These are phyloP conservation scores for Chenopodium quinoa DNA, from an alignment of 148 eudicot species.

Conservation along the genomic window DNA sequence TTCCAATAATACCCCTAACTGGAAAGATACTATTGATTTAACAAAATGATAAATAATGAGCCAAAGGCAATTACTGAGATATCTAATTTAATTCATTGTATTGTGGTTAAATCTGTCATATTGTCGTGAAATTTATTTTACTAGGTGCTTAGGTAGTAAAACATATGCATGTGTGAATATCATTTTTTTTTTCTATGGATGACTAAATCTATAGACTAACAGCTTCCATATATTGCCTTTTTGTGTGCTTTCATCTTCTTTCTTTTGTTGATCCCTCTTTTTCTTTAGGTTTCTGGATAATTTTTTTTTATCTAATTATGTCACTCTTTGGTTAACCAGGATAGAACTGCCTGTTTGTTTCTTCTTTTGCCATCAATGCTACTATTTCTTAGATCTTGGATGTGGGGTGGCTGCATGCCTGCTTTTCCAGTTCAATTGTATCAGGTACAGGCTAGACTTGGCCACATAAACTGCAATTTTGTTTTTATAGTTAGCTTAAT, in stretches of 20 bases:
- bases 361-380: slow-evolving; percentile 77
- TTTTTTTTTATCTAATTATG: background rate
- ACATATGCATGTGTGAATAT: background rate
- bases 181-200: background rate
- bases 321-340: slow-evolving; percentile 49
- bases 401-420: slow-evolving; percentile 92
- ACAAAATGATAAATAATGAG: no score
- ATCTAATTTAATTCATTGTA: background rate
- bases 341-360: slow-evolving; percentile 80
- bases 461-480: background rate
- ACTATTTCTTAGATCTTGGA: slow-evolving; percentile 56
- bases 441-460: slow-evolving; percentile 48
- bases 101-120: background rate
- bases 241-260: background rate
- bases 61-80: background rate
- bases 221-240: background rate
- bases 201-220: background rate
- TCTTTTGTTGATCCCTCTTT: background rate
- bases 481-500: slow-evolving; percentile 5
- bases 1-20: background rate
- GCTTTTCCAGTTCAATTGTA: slow-evolving; percentile 95
- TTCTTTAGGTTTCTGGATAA: background rate
- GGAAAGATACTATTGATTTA: background rate
- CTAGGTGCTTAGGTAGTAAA: background rate
- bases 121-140: background rate